A percentile compares a stretch with the other conserved stretches of the same genome.
Evolutionary conservation across 2,329 filamentous ascomycete species (phyloP).

Genomic region (Colletotrichum sansevieriae): DNA sequence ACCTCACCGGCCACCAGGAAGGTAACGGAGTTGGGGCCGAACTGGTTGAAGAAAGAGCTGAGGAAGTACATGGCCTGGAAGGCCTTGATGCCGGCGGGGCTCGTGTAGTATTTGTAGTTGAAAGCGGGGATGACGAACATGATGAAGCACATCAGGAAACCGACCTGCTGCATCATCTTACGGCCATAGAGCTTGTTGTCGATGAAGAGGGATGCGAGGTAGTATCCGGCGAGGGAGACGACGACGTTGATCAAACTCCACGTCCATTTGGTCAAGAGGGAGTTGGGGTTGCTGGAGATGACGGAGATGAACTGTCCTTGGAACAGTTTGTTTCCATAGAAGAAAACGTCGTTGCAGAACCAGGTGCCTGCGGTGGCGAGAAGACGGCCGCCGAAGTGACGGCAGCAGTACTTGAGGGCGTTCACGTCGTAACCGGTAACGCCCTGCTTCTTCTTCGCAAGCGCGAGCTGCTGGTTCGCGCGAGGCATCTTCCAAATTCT

Average conservation of each 20-base stretch:
- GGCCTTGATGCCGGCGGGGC: slow-evolving; percentile 77
- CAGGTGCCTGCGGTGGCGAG: slow-evolving; percentile 89
- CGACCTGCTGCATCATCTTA: slow-evolving; percentile 95
- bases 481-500: slow-evolving; percentile 94
- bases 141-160: slow-evolving; percentile 93
- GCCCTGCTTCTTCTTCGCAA: slow-evolving; percentile 81
- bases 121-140: slow-evolving; percentile 94
- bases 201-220: slow-evolving; percentile 87
- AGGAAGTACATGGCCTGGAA: slow-evolving; percentile 99
- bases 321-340: slow-evolving; percentile 99
- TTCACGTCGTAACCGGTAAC: slow-evolving; percentile 94
- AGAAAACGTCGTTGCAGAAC: slow-evolving; percentile 99
- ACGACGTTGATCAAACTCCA: slow-evolving; percentile 94
- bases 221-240: slow-evolving; percentile 90
- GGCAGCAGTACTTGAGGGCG: slow-evolving; percentile 83
- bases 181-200: slow-evolving; percentile 97
- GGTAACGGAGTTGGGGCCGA: slow-evolving; percentile 94
- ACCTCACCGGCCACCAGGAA: slow-evolving; percentile 97
- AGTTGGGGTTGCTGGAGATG: slow-evolving; percentile 76
- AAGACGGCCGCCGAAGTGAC: slow-evolving; percentile 87
- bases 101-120: slow-evolving; percentile 86
- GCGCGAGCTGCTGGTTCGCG: slow-evolving; percentile 83
- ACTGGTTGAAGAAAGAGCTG: slow-evolving; percentile 99
- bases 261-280: slow-evolving; percentile 88
- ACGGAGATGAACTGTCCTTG: slow-evolving; percentile 90